Evolutionary conservation across 495 filamentous ascomycete species (phyloP).

Genomic region (Xylaria grammica): DNA sequence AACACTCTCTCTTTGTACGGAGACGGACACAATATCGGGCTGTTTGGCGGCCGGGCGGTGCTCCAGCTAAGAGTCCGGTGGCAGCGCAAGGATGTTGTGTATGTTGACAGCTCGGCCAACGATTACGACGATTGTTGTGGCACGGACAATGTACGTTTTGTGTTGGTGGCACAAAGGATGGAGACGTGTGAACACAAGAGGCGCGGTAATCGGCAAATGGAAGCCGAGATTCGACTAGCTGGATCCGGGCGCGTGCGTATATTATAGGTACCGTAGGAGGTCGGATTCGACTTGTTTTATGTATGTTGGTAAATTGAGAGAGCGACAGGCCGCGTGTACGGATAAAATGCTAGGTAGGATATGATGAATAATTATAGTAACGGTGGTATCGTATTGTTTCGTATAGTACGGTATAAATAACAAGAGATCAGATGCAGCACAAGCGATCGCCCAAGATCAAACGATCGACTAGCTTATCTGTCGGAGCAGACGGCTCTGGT

Average conservation of each 20-base stretch:
- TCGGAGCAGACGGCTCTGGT: constrained; percentile 13
- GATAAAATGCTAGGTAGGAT: not conserved
- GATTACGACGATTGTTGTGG: not conserved
- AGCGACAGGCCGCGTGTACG: constrained; percentile 8
- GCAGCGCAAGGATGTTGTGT: not conserved
- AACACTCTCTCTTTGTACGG: not conserved
- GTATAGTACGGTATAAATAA: constrained; percentile 1
- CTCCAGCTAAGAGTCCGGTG: not conserved
- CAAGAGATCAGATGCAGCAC: too few relatives aligned
- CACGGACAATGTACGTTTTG: constrained; percentile 12
- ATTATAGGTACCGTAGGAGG: constrained; percentile 12
- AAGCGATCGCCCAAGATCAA: not conserved
- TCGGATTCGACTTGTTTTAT: not conserved
- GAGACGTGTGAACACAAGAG: not conserved
- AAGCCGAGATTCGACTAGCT: constrained; percentile 9
- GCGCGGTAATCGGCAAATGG: constrained; percentile 6
- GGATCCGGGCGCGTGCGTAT: constrained; percentile 7
- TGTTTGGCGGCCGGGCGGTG: not conserved
- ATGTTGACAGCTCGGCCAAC: not conserved
- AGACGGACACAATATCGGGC: not conserved
- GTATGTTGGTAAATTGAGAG: not conserved
- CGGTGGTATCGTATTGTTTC: not conserved
- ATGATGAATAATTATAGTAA: too few relatives aligned
- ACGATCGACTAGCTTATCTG: not conserved
- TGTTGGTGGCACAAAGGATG: constrained; percentile 8